A percentile compares a stretch with the other conserved stretches of the same genome.
These are phyloP conservation scores for Fistulifera solaris DNA, from an alignment of 108 stramenopile species.

Conservation along the genomic window DNA sequence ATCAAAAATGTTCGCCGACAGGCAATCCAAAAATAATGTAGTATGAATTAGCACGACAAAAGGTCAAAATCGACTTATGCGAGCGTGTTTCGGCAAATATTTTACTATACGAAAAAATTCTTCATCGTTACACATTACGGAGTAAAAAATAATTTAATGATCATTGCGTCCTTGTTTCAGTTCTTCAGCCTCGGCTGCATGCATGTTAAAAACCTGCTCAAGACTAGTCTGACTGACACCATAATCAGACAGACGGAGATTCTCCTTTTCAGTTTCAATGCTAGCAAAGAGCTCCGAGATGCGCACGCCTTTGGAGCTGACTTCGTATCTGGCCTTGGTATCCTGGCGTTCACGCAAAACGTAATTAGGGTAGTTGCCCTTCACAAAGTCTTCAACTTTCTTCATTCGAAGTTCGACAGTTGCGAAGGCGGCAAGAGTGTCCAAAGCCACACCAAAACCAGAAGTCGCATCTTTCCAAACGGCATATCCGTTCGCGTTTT, in stretches of 20 bases:
- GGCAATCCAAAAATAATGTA: no score
- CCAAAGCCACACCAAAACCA: slow-evolving; percentile 28
- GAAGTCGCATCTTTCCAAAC: slow-evolving; percentile 55
- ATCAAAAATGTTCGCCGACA: no score
- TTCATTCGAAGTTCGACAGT: slow-evolving; percentile 56
- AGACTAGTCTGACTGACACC: slow-evolving; percentile 67
- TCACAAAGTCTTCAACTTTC: slow-evolving; percentile 36
- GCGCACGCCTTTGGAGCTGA: slow-evolving; percentile 47
- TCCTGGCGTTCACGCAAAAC: slow-evolving; percentile 74
- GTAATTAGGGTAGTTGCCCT: slow-evolving; percentile 30
- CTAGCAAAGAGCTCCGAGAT: slow-evolving; percentile 57
- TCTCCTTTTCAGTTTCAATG: slow-evolving; percentile 60
- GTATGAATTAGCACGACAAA: no score
- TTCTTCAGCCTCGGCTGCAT: slow-evolving; percentile 64
- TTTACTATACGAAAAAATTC: no score
- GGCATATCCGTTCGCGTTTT: slow-evolving; percentile 40
- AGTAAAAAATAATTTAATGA: no score
- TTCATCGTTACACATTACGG: no score
- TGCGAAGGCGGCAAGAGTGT: slow-evolving; percentile 52
- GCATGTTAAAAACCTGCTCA: slow-evolving; percentile 78
- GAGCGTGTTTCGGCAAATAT: no score
- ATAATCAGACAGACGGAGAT: slow-evolving; percentile 54
- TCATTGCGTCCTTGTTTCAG: slow-evolving; percentile 25
- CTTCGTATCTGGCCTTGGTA: slow-evolving; percentile 61
- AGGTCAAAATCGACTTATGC: no score